A percentile compares a stretch with the other conserved stretches of the same genome.
Evolutionary conservation across 257 asterid genomes (phyloP).

Genomic region (Ehretia macrophylla): DNA sequence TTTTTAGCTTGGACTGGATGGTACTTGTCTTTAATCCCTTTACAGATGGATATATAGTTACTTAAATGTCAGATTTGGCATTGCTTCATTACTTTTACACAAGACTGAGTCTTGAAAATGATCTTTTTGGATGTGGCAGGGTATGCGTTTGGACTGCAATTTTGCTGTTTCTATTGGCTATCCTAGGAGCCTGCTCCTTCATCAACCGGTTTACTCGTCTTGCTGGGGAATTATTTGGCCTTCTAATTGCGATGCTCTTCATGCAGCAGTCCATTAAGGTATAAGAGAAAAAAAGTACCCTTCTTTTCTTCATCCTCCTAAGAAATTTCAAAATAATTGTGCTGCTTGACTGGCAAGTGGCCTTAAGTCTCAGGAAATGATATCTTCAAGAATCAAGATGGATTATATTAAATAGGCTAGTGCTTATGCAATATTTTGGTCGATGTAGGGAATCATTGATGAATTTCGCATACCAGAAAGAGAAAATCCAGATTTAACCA

Average conservation of each 20-base stretch:
- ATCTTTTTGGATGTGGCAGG: slow-evolving; percentile 22
- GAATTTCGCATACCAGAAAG: slow-evolving; percentile 46
- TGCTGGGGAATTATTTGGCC: slow-evolving; percentile 27
- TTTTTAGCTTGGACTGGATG: slow-evolving; percentile 29
- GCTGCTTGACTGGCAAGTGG: not conserved
- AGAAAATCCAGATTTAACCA: slow-evolving; percentile 27
- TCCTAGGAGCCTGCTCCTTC: slow-evolving; percentile 48
- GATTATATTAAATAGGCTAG: not conserved
- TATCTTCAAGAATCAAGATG: too few species aligned
- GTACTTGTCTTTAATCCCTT: slow-evolving; percentile 5
- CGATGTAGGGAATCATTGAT: slow-evolving; percentile 40
- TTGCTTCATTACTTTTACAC: not conserved
- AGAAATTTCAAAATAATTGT: not conserved
- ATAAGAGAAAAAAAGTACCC: not conserved
- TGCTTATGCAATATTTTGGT: not conserved
- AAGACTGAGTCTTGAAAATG: too few species aligned
- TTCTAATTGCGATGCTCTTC: slow-evolving; percentile 27
- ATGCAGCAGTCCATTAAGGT: slow-evolving; percentile 26
- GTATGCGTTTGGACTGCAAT: slow-evolving; percentile 60
- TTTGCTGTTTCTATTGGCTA: slow-evolving; percentile 50
- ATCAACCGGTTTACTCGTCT: slow-evolving; percentile 24
- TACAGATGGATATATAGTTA: not conserved
- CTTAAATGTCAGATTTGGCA: not conserved
- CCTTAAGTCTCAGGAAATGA: too few species aligned
- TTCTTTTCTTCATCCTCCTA: not conserved